Percentiles rank a stretch among this genome's conserved stretches.
These are phyloP conservation scores for Chytridium lagenaria DNA, from an alignment of 371 early-diverging fungal species.

Conservation along the genomic window DNA sequence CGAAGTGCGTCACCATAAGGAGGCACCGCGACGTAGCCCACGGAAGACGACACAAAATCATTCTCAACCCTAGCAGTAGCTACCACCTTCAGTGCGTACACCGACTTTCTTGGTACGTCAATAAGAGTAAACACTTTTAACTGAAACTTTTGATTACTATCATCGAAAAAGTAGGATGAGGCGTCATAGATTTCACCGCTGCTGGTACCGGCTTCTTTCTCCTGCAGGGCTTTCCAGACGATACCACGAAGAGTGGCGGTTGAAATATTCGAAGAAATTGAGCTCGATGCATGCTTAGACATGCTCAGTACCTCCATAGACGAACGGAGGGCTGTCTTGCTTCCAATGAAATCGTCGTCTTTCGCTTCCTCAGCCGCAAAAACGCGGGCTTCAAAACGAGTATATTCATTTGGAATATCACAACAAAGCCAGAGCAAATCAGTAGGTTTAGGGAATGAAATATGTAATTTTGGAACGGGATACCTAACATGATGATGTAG, in stretches of 20 bases:
- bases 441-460: not conserved
- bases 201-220: not conserved
- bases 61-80: not conserved
- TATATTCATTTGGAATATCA: not conserved
- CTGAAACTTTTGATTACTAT: not conserved
- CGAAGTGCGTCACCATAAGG: slow-evolving; percentile 27
- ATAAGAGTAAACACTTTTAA: slow-evolving; percentile 10
- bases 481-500: not conserved
- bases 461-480: slow-evolving; percentile 7
- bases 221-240: not conserved
- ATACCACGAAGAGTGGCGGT: not conserved
- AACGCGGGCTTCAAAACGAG: not conserved
- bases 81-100: slow-evolving; percentile 18
- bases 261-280: too few species aligned
- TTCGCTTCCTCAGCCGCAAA: not conserved
- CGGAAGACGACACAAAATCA: not conserved
- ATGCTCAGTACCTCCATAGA: not conserved
- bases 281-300: too few species aligned
- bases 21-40: slow-evolving; percentile 24
- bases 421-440: not conserved
- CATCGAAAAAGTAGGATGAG: not conserved
- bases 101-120: slow-evolving; percentile 12
- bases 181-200: not conserved
- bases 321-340: not conserved
- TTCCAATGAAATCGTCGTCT: not conserved